Evolutionary conservation across 2,329 filamentous ascomycete species (phyloP).

Genomic region (Aspergillus fijiensis): DNA sequence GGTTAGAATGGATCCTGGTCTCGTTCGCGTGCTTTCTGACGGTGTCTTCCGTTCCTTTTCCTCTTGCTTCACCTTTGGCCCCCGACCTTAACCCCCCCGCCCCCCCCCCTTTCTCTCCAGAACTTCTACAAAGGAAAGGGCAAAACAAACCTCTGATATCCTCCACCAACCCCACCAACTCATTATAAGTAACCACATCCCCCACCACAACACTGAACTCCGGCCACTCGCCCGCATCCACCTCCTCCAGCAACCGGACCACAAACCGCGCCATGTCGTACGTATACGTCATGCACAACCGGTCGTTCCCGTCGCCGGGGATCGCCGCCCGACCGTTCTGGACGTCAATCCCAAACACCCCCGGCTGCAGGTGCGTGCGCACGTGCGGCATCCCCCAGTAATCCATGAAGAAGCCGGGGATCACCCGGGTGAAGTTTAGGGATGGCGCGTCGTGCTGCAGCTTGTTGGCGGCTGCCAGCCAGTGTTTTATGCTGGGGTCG

Average conservation of each 20-base stretch:
- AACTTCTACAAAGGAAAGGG: too few species aligned
- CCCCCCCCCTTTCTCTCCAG: too few species aligned
- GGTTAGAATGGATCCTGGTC: background rate
- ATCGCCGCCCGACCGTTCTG: conserved; percentile 47
- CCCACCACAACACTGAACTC: conserved; percentile 38
- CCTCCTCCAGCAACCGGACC: conserved; percentile 41
- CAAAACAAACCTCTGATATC: conserved; percentile 35
- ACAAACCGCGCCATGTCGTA: conserved; percentile 52
- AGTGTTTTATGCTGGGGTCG: conserved; percentile 34
- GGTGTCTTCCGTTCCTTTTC: too few species aligned
- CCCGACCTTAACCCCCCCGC: too few species aligned
- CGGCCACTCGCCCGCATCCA: conserved; percentile 46
- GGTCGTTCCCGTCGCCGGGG: conserved; percentile 50
- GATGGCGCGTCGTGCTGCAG: conserved; percentile 30
- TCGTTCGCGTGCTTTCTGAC: too few species aligned
- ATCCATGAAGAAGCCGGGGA: conserved; percentile 49
- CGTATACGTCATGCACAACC: conserved; percentile 50
- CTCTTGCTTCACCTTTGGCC: too few species aligned
- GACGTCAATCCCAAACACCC: conserved; percentile 48
- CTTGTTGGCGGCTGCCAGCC: conserved; percentile 28
- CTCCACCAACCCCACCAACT: conserved; percentile 47
- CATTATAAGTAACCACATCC: conserved; percentile 47
- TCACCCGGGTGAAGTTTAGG: conserved; percentile 42
- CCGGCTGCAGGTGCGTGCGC: conserved; percentile 41
- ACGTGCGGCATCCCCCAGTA: conserved; percentile 45